Evolutionary conservation across 352 stramenopile genomes (phyloP).

Genomic region (Phytophthora aleatoria): DNA sequence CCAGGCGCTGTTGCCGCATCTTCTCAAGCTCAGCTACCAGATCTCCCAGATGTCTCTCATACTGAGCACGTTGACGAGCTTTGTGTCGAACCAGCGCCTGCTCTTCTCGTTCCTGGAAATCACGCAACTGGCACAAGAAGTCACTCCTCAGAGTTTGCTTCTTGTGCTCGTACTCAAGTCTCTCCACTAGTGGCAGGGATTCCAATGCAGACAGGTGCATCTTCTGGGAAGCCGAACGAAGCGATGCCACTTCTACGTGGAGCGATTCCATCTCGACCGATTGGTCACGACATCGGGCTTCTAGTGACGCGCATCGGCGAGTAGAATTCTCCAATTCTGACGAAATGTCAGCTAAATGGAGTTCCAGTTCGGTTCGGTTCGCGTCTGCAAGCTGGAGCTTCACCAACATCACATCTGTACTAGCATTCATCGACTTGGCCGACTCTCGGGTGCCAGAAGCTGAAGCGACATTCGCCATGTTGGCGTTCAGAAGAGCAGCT

Average conservation of each 20-base stretch:
- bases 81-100: conserved; percentile 67
- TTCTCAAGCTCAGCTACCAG: conserved; percentile 63
- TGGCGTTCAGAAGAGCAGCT: conserved; percentile 36
- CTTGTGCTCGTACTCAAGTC: conserved; percentile 77
- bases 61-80: conserved; percentile 61
- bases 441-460: conserved; percentile 19
- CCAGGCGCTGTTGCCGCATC: conserved; percentile 53
- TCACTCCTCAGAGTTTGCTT: conserved; percentile 68
- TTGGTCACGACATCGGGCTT: conserved; percentile 55
- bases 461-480: conserved; percentile 28
- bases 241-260: conserved; percentile 55
- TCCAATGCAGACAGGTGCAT: conserved; percentile 63
- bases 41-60: conserved; percentile 70
- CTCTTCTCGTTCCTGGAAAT: conserved; percentile 78
- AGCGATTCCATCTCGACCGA: conserved; percentile 55
- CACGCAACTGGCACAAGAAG: conserved; percentile 62
- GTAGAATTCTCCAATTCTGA: conserved; percentile 52
- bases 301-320: conserved; percentile 43
- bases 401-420: conserved; percentile 60
- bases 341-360: conserved; percentile 53
- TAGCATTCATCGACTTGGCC: conserved; percentile 14
- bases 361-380: conserved; percentile 55
- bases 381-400: conserved; percentile 63
- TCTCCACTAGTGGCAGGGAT: conserved; percentile 50
- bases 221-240: conserved; percentile 48